Conservation (phyloP, 176 grass and related monocot species). For the Ananas comosus region DNA sequence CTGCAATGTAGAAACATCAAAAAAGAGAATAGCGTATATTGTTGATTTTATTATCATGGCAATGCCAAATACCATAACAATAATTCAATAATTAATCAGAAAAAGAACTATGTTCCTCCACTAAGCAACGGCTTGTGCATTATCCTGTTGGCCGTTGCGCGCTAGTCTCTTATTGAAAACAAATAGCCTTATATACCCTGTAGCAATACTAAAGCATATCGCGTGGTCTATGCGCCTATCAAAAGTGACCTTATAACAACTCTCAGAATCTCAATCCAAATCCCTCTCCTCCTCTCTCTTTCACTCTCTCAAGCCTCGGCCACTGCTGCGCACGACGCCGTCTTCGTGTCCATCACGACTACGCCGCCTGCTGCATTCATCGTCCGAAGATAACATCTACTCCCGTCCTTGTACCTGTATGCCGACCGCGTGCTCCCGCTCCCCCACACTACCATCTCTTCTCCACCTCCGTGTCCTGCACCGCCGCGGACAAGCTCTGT, state of each 20-base stretch:
- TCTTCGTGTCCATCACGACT: constrained; percentile 8
- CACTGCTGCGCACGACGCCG: neutral
- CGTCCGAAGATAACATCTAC: neutral
- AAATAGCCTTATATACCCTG: too few species aligned
- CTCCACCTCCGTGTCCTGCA: constrained; percentile 8
- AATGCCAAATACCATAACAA: too few species aligned
- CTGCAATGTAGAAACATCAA: too few species aligned
- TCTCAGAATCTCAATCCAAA: neutral
- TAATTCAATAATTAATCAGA: too few species aligned
- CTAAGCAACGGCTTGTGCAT: too few species aligned
- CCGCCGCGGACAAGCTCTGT: neutral
- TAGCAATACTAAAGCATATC: too few species aligned
- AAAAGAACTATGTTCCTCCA: too few species aligned
- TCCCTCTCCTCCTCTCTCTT: neutral
- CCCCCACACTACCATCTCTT: neutral
- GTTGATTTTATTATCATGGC: too few species aligned
- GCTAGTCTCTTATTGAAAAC: too few species aligned
- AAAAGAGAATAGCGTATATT: too few species aligned
- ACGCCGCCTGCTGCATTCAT: constrained; percentile 9
- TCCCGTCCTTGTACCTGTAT: constrained; percentile 10
- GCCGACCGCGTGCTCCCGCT: constrained; percentile 4
- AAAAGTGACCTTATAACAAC: neutral
- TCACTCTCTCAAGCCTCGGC: neutral
- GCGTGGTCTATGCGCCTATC: neutral
- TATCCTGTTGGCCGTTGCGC: too few species aligned